Evolutionary conservation across 192 early-diverging fungal genomes (phyloP), one percentile per base, ranked within the genome.

Genomic region (Coemansia sp.): DNA sequence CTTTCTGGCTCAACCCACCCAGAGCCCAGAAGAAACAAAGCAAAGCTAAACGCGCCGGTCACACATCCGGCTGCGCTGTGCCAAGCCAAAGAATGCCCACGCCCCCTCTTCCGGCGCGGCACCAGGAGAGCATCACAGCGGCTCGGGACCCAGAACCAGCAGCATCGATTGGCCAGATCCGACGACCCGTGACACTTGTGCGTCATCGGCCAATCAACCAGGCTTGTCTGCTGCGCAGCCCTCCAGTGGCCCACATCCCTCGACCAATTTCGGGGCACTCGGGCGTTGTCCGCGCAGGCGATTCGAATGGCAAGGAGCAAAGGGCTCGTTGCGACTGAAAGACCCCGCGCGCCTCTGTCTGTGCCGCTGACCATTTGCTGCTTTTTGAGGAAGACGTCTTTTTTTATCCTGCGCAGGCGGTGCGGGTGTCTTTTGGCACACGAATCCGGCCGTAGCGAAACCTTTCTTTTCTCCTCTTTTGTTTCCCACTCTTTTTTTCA

Each of bases 401-500:
- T 48, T 48, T 48, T 48, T 11, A 5, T 41, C 39, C 45, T 48
- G 45, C 14, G 45, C 3, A 8, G 17, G 17, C 45, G 45, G 45
- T 48, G 45, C 45, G 45, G 45, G 17, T 48, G 45, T 48, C 45
- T 48, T 48, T 48, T 48, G 45, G 45, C 45, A 48, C 45, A 48
- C 45, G 45, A 48, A 48, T 48, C 45, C 45, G 45, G 45, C 45
- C 12, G 48, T 4, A 6, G 12, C 45, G 4, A 12, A 51, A 48
- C 45, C 41, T 39, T 38, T 45, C 41, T 56, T 64, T 62, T n/a
- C 45, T 28, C 51, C 36, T 35, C 33, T 37, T 52, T 52, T 14
- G 37, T 41, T 37, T 22, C 36, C 12, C 51, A 2, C 15, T 61
- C 65, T 64, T 61, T 56, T 69, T 64, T 59, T 71, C 17, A 8